Base-by-base conservation (phyloP, 2,329 filamentous ascomycete genomes). In the Rhinocladiella similis region DNA sequence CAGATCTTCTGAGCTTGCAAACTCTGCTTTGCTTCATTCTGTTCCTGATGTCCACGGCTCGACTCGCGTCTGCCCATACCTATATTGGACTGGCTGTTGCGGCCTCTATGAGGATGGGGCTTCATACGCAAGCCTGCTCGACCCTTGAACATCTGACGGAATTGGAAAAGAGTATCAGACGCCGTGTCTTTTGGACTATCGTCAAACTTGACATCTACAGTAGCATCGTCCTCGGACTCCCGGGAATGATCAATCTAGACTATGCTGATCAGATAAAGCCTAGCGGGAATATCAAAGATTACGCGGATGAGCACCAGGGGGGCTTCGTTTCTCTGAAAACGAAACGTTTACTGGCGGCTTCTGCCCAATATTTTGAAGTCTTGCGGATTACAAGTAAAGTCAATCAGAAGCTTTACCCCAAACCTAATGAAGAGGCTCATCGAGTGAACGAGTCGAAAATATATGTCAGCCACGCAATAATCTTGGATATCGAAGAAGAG, bases 191-290 rank as follows among this genome's bases (percentile, higher is more conserved):
- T 19, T 63, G 60, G 60, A 54, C 55, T 6, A 54, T 59, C 5
- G 53, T 61, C 48, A 63, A 63, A 29, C 57, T 61, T 6, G 60
- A 63, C 39, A 57, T 63, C 16, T 63, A 63, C 47, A 56, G 52
- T 42, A 47, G 60, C 29, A 54, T 39, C 20, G 53, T 59, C 22
- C 49, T 63, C 1, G 60, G 60, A 25, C 50, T 63, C 22, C 60
- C 60, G 4, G 49, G 39, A n/a, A 47, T 63, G 46, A 50, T 63
- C 29, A 53, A 61, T 33, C 49, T 63, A 20, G 47, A 51, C 16
- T 50, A 60, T 49, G 60, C 59, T 20, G 60, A 63, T 36, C 60
- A 60, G 25, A 35, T 47, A 20, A 56, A 54, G 16, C 57, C 59
- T 1, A 49, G 51, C 33, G 53, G 49, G 27, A 29, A 50, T 16